Evolutionary conservation across 108 stramenopile genomes (phyloP).

Genomic region (Nitzschia inconspicua): DNA sequence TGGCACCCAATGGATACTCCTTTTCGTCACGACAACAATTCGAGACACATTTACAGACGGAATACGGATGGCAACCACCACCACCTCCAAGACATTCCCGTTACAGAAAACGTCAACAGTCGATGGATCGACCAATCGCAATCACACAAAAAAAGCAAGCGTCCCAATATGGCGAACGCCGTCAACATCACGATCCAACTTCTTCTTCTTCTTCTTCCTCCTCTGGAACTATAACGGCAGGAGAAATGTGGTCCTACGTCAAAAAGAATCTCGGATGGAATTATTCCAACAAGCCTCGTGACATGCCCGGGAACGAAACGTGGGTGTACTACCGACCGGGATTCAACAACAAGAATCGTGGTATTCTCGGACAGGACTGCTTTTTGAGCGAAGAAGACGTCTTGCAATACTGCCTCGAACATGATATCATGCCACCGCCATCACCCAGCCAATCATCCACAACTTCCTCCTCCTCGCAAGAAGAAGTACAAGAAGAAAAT

Average conservation of each 20-base stretch:
- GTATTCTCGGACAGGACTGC: background rate
- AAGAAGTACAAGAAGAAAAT: background rate
- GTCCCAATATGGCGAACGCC: background rate
- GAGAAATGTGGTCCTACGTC: conserved; percentile 1
- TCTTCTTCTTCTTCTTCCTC: background rate
- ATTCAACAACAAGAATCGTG: background rate
- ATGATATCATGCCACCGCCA: background rate
- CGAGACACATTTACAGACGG: background rate
- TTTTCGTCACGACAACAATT: background rate
- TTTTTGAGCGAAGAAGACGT: conserved; percentile 10
- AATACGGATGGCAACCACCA: background rate
- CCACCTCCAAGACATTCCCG: background rate
- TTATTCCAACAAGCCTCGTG: background rate
- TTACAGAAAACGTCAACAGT: background rate
- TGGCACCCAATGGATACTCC: conserved; percentile 3
- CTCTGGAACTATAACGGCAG: background rate
- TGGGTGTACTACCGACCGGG: conserved; percentile 5
- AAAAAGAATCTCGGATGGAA: background rate
- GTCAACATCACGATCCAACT: background rate
- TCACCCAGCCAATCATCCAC: background rate
- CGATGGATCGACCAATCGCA: background rate
- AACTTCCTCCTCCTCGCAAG: background rate
- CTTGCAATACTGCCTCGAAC: background rate
- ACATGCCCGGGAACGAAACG: background rate
- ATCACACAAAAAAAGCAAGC: background rate